Percentiles rank a stretch among this genome's conserved stretches.
These are phyloP conservation scores for Salvia rosmarinus DNA, from an alignment of 257 asterid species.

Conservation along the genomic window DNA sequence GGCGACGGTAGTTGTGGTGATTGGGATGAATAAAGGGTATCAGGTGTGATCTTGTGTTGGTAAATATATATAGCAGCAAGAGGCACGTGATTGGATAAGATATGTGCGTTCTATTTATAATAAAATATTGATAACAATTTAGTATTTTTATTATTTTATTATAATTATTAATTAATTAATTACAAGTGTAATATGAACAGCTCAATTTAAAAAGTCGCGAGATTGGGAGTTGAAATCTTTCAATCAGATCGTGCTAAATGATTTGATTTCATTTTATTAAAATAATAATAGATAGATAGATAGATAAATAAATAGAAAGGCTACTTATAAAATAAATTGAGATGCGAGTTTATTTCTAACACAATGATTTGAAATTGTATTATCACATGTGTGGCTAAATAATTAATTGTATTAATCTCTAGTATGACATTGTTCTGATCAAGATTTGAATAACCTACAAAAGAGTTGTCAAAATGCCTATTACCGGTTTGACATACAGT, in stretches of 20 bases:
- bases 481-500: neutral
- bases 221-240: too few species aligned
- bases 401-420: neutral
- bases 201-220: too few species aligned
- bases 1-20: neutral
- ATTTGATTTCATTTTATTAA: too few species aligned
- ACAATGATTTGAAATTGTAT: neutral
- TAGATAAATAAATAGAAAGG: too few species aligned
- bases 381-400: neutral
- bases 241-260: too few species aligned
- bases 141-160: too few species aligned
- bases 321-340: neutral
- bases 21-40: neutral
- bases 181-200: too few species aligned
- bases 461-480: neutral
- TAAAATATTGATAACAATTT: neutral
- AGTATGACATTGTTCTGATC: too few species aligned
- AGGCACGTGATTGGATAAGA: conserved; percentile 33
- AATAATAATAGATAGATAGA: too few species aligned
- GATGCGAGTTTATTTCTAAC: neutral
- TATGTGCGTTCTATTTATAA: neutral
- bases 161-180: too few species aligned
- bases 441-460: neutral
- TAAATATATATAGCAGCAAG: conserved; percentile 16
- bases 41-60: too few species aligned